Evolutionary conservation across 2,329 filamentous ascomycete genomes (phyloP).

Genomic region (Aspergillus sp.): DNA sequence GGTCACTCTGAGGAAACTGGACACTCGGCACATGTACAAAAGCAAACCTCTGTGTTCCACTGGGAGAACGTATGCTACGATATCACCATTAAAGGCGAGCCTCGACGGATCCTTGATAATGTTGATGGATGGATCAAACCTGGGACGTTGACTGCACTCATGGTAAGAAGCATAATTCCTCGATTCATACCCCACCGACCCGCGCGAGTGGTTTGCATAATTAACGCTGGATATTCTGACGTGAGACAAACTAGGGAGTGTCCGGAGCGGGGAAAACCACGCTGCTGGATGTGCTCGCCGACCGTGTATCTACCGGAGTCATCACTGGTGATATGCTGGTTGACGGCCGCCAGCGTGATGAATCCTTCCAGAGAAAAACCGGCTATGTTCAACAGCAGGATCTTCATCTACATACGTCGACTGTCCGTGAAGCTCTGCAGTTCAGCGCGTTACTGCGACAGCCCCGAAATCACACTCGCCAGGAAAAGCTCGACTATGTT

Average conservation of each 20-base stretch:
- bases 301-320: constrained; percentile 59
- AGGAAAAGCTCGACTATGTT: constrained; percentile 82
- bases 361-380: constrained; percentile 58
- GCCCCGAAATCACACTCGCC: constrained; percentile 63
- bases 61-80: constrained; percentile 80
- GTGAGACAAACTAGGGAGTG: constrained; percentile 43
- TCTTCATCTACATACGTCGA: constrained; percentile 76
- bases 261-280: constrained; percentile 62
- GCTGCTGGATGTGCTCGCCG: constrained; percentile 56
- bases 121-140: constrained; percentile 54
- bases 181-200: no score
- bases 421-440: constrained; percentile 78
- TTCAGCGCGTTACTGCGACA: constrained; percentile 87
- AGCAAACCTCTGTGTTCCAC: constrained; percentile 72
- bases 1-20: not conserved
- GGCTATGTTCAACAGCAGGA: constrained; percentile 69
- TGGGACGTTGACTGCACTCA: constrained; percentile 54
- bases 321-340: constrained; percentile 65
- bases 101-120: constrained; percentile 58
- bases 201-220: not conserved
- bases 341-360: constrained; percentile 56
- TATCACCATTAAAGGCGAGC: constrained; percentile 71
- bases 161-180: constrained; percentile 34
- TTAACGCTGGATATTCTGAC: not conserved
- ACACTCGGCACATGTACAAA: constrained; percentile 15